Base-by-base conservation (phyloP, 2,329 filamentous ascomycete species). In the Acarospora socialis region DNA sequence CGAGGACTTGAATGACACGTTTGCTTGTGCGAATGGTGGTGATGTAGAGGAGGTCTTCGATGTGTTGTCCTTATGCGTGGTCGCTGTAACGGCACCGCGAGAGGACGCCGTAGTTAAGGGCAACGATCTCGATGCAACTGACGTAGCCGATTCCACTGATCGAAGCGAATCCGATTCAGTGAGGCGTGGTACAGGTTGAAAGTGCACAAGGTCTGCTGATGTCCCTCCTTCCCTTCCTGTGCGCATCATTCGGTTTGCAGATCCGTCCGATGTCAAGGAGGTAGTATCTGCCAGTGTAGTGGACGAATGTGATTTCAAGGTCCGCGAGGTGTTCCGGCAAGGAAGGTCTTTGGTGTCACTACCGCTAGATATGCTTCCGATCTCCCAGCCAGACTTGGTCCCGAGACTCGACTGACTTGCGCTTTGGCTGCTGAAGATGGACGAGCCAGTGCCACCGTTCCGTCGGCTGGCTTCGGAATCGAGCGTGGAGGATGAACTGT, bases 1-100 rank as follows among this genome's bases (percentile, higher is more conserved):
- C 12, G 22, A 15, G n/a, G 40, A 42, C 7, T 21, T 38, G 15
- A 42, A 25, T 12, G 34, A 30, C 18, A 33, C 38, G 22, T n/a
- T 14, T 24, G n/a, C 10, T 10, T 14, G 20, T 13, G 7, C 12
- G 14, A 16, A 17, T 10, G 19, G 13, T 2, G 13, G 18, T 7
- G 24, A 25, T 10, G 12, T 9, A 4, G 21, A 25, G 7, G 24
- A 30, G 18, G 17, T 32, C 17, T 29, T 26, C 4, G 37, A 35
- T 5, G 40, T 42, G 10, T 22, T 14, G 6, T 40, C 32, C 19
- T 16, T 21, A 8, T 35, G 38, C 4, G 35, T 35, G 13, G 35
- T 15, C 12, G 19, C n/a, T 6, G 38, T 15, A 22, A 25, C 2
- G 6, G 9, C 14, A 9, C 10, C 9, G 13, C 26, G 21, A 20